Conservation (phyloP, 768 basidiomycete species). For the Chalciporus pseudorubinellus region DNA sequence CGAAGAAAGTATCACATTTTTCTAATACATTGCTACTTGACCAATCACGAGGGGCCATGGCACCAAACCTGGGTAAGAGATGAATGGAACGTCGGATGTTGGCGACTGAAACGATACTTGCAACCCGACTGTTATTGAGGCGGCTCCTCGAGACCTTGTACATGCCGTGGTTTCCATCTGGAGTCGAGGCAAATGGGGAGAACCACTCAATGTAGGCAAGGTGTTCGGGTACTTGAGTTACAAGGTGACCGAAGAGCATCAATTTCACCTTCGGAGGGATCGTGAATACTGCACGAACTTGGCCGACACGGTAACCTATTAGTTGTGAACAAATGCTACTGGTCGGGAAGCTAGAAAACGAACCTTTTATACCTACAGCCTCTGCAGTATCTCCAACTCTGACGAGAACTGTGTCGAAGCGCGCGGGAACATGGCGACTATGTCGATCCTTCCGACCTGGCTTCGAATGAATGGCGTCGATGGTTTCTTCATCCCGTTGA, state of each 20-base stretch:
- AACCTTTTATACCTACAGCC: too few species aligned
- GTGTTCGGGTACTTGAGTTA: constrained; percentile 14
- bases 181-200: constrained; percentile 4
- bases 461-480: constrained; percentile 34
- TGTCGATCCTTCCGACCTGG: constrained; percentile 10
- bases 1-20: background rate
- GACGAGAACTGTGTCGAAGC: constrained; percentile 38
- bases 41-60: constrained; percentile 16
- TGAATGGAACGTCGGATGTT: constrained; percentile 28
- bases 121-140: background rate
- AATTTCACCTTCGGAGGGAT: too few species aligned
- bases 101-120: constrained; percentile 25
- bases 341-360: too few species aligned
- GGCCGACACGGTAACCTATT: too few species aligned
- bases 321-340: too few species aligned
- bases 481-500: too few species aligned
- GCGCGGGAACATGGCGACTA: background rate
- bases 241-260: too few species aligned
- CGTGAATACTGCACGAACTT: too few species aligned
- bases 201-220: constrained; percentile 35
- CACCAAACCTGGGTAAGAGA: constrained; percentile 33
- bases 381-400: constrained; percentile 7
- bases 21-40: background rate
- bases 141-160: background rate
- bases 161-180: too few species aligned